Base-by-base conservation (phyloP, 78 protist species). In the Dictyostelium capitatum region DNA sequence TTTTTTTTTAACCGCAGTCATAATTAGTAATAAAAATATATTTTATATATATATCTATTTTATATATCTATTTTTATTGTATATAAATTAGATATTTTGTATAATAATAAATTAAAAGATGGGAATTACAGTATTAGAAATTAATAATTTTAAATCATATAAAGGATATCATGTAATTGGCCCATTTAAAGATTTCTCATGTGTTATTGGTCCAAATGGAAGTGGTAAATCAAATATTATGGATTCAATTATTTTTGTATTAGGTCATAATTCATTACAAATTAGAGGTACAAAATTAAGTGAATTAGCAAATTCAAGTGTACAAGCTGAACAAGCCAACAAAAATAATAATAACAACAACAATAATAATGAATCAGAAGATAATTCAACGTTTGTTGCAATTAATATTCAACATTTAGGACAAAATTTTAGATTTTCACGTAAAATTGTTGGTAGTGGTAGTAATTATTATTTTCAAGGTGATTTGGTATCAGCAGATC, bases 141-240 rank as follows among this genome's bases (percentile, higher is more conserved):
- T 98, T 53, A 57, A 87, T 4, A 96, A 99, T 92, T 99, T 99
- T 98, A 99, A 99, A 95, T 94, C 98, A 8, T 99, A 98, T 93
- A 65, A 57, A 1, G 99, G 99, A 0, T 0, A 20, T 12, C 99
- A 95, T 23, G 14, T 28, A 19, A 75, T 99, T n/a, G 99, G 99
- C 0, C 99, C 99, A 1, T 98, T 98, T 69, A 19, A n/a, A 30
- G 78, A 95, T 59, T 98, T 99, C 82, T 90, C 97, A 15, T 96
- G 99, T 30, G 81, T 99, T n/a, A 97, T 99, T 47, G 99, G 99
- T 0, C 99, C 99, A 15, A 99, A 99, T 48, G 99, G 99, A 19
- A 23, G 97, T 0, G 99, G 99, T 46, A 98, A 98, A 43, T 96
- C 98, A 30, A 99, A 99, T 78, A 28, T 97, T 20, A 98, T 98